A percentile compares a stretch with the other conserved stretches of the same genome.
Evolutionary conservation across 2,329 filamentous ascomycete species (phyloP).

Genomic region (Aspergillus sp.): DNA sequence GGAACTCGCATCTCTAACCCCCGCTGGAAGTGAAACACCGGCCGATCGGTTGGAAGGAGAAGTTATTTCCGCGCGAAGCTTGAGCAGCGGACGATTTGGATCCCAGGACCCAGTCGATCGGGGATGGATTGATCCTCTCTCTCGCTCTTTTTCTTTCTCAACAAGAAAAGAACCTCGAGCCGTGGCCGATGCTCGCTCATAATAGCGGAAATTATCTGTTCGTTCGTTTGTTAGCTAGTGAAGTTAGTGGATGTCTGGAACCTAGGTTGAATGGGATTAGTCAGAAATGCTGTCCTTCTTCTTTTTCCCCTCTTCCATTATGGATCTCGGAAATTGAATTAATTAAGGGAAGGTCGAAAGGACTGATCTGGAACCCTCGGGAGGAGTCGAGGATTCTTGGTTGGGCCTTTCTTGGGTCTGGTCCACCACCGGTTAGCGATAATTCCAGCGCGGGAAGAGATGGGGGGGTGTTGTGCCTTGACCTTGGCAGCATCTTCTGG

Average conservation of each 20-base stretch:
- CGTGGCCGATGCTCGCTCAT: not conserved
- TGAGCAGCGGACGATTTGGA: not conserved
- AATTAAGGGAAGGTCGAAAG: constrained; percentile 6
- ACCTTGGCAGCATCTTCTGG: not conserved
- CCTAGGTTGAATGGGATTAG: not conserved
- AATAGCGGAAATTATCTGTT: constrained; percentile 7
- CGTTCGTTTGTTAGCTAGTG: too few species aligned
- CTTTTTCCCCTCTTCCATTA: not conserved
- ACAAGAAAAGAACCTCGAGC: not conserved
- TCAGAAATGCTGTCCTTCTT: not conserved
- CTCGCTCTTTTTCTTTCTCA: too few species aligned
- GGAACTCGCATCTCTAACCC: not conserved
- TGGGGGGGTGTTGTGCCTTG: not conserved
- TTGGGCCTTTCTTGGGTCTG: not conserved
- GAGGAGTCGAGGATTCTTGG: constrained; percentile 4
- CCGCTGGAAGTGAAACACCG: constrained; percentile 5
- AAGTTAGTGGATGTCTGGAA: not conserved
- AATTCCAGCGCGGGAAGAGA: not conserved
- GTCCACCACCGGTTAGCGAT: not conserved
- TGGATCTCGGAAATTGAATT: constrained; percentile 9
- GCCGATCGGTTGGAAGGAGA: not conserved
- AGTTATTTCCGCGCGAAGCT: constrained; percentile 5
- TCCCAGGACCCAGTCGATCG: not conserved
- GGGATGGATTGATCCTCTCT: not conserved
- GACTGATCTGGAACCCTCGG: constrained; percentile 9